These are phyloP conservation scores for Letharia lupina DNA, from an alignment of 495 filamentous ascomycete species.

Conservation along the genomic window DNA sequence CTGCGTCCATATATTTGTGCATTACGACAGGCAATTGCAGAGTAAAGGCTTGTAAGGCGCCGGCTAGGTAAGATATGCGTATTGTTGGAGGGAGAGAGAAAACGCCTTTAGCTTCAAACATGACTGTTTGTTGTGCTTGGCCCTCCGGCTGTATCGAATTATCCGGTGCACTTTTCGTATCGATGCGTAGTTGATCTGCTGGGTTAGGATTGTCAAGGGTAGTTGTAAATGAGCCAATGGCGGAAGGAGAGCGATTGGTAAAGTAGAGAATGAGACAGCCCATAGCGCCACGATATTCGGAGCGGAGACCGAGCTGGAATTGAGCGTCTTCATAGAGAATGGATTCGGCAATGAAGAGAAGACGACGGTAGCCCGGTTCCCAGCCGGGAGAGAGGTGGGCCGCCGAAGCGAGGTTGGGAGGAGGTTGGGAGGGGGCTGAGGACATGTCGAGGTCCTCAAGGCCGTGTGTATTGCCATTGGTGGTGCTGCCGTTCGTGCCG, in stretches of 20 bases:
- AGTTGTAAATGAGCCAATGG: conserved; percentile 84
- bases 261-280: conserved; percentile 95
- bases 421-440: conserved; percentile 46
- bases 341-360: conserved; percentile 73
- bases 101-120: conserved; percentile 77
- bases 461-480: conserved; percentile 39
- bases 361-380: conserved; percentile 81
- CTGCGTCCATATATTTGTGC: conserved; percentile 94
- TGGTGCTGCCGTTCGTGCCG: conserved; percentile 27
- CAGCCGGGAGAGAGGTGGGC: conserved; percentile 91
- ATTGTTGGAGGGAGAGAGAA: conserved; percentile 86
- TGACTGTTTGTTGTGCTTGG: conserved; percentile 88
- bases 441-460: conserved; percentile 76
- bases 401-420: conserved; percentile 82
- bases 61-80: conserved; percentile 86
- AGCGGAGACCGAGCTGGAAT: conserved; percentile 84
- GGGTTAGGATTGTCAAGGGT: conserved; percentile 76
- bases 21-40: conserved; percentile 80
- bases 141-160: conserved; percentile 60
- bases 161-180: conserved; percentile 84
- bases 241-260: conserved; percentile 77
- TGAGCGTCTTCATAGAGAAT: conserved; percentile 92
- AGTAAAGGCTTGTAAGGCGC: conserved; percentile 86
- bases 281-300: conserved; percentile 88
- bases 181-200: conserved; percentile 61